Evolutionary conservation across 495 filamentous ascomycete species (phyloP).

Genomic region (Hypoxylon intermedium): DNA sequence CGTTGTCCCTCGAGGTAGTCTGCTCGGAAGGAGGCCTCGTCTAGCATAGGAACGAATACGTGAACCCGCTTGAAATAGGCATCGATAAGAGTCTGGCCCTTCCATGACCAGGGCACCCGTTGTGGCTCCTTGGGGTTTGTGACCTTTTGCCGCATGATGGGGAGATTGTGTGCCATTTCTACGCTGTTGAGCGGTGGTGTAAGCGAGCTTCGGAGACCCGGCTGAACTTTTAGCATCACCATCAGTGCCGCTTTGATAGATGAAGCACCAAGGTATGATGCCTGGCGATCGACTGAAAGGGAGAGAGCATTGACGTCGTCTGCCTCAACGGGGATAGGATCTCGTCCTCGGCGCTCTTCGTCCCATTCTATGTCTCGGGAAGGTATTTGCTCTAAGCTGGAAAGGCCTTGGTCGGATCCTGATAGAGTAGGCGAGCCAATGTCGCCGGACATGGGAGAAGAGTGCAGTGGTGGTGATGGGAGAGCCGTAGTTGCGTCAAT

Average conservation of each 20-base stretch:
- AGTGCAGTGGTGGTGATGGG: conserved; percentile 53
- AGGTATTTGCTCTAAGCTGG: conserved; percentile 61
- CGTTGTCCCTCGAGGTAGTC: conserved; percentile 72
- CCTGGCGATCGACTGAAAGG: conserved; percentile 71
- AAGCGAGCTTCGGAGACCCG: conserved; percentile 66
- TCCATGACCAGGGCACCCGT: conserved; percentile 63
- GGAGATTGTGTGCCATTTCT: conserved; percentile 56
- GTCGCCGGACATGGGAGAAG: conserved; percentile 50
- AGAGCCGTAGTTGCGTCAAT: conserved; percentile 50
- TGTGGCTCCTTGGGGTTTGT: conserved; percentile 57
- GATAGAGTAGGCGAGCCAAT: conserved; percentile 54
- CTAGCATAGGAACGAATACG: conserved; percentile 76
- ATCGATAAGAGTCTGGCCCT: conserved; percentile 70
- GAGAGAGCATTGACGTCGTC: conserved; percentile 85
- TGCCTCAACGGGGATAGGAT: conserved; percentile 70
- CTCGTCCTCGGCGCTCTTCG: conserved; percentile 61
- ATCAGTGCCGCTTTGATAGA: conserved; percentile 82
- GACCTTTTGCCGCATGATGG: conserved; percentile 56
- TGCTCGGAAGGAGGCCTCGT: conserved; percentile 75
- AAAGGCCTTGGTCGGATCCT: conserved; percentile 54
- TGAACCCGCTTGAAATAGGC: conserved; percentile 81
- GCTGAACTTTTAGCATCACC: conserved; percentile 80
- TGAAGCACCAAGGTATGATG: conserved; percentile 82
- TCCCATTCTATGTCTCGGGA: conserved; percentile 64
- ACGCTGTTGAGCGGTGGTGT: conserved; percentile 57